These are phyloP conservation scores for Sphagnum magellanicum DNA, from an alignment of 228 moss, liverwort and hornwort species.

Conservation along the genomic window DNA sequence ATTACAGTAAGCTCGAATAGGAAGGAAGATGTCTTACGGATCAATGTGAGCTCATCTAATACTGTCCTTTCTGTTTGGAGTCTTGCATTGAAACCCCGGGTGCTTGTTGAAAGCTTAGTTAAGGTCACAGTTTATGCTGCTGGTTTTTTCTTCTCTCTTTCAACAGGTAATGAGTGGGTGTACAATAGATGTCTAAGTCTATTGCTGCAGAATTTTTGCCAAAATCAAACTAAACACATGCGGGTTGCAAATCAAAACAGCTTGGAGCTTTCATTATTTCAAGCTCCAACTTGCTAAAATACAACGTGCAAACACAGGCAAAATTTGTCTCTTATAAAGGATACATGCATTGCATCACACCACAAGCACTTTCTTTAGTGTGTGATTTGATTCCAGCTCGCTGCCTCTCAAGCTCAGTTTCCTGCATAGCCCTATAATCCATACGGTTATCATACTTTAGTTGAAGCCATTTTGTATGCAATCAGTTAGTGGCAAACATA, in stretches of 20 bases:
- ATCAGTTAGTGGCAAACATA: constrained; percentile 1
- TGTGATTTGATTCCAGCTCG: constrained; percentile 59
- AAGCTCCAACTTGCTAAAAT: too few species aligned
- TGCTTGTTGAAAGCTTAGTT: constrained; percentile 8
- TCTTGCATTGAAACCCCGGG: constrained; percentile 41
- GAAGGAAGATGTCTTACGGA: constrained; percentile 29
- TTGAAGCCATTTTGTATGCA: constrained; percentile 11
- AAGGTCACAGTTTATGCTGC: not conserved
- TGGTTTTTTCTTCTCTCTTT: too few species aligned
- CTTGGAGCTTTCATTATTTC: too few species aligned
- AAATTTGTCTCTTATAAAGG: constrained; percentile 3
- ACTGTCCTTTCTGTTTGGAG: constrained; percentile 25
- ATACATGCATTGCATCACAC: constrained; percentile 75
- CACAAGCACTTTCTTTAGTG: constrained; percentile 54
- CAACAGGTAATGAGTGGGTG: too few species aligned
- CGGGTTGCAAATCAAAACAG: too few species aligned
- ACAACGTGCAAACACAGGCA: too few species aligned
- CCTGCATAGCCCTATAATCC: constrained; percentile 53
- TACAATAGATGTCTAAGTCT: too few species aligned
- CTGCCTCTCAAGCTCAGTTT: constrained; percentile 73
- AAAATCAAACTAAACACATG: too few species aligned
- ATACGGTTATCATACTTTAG: too few species aligned
- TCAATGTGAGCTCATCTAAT: constrained; percentile 63
- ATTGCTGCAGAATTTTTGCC: too few species aligned
- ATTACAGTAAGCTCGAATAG: not conserved